These are phyloP conservation scores for Syzygium aromaticum DNA, from an alignment of 345 rosid species.

Conservation along the genomic window DNA sequence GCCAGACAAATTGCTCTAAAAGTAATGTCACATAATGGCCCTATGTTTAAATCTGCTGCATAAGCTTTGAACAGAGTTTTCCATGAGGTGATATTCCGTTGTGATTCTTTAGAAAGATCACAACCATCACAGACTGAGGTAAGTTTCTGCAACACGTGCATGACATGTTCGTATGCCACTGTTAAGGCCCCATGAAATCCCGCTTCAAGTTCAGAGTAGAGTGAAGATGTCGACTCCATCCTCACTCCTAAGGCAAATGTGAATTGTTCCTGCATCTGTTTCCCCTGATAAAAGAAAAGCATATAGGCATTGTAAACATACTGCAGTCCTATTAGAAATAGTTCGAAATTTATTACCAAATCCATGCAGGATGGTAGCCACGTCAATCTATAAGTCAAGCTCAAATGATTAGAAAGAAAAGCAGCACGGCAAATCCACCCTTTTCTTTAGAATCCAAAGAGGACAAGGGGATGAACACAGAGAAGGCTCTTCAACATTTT, in stretches of 20 bases:
- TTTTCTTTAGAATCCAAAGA: not conserved
- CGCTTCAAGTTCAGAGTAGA: slow-evolving; percentile 19
- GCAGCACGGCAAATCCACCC: not conserved
- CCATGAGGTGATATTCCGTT: slow-evolving; percentile 52
- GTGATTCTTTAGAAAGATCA: slow-evolving; percentile 26
- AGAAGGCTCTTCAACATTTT: not conserved
- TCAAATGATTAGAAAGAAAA: not conserved
- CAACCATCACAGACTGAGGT: slow-evolving; percentile 17
- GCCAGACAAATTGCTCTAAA: slow-evolving; percentile 33
- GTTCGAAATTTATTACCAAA: not conserved
- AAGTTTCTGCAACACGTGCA: slow-evolving; percentile 38
- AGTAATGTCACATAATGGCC: slow-evolving; percentile 36
- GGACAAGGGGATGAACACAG: not conserved
- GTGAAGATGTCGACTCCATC: slow-evolving; percentile 11
- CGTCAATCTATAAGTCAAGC: not conserved
- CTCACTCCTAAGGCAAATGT: slow-evolving; percentile 11
- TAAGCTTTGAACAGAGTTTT: slow-evolving; percentile 42
- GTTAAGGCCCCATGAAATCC: slow-evolving; percentile 27
- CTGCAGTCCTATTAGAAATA: not conserved
- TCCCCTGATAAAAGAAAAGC: slow-evolving; percentile 29
- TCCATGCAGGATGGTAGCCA: not conserved
- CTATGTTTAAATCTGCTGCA: slow-evolving; percentile 34
- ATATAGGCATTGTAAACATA: not conserved
- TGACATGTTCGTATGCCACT: slow-evolving; percentile 20
- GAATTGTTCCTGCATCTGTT: slow-evolving; percentile 41